phyloP scores from a whole-genome alignment of 2,329 filamentous ascomycete species.

The Trichoderma sp. region DNA sequence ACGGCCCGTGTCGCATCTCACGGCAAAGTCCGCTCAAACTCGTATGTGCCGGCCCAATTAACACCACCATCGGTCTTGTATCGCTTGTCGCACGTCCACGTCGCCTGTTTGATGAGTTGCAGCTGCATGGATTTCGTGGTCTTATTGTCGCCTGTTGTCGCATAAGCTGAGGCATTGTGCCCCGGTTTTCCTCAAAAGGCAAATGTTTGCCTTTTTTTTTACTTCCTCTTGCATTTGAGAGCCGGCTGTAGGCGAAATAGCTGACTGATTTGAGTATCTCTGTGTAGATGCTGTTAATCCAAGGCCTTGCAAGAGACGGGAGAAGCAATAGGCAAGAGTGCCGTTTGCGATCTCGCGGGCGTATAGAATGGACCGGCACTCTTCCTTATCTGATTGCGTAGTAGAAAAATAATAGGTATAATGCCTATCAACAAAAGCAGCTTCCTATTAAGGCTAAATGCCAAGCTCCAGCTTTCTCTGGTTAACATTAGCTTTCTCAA shows the following conservation, averaged over 20 bases:
- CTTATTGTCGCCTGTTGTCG: not conserved
- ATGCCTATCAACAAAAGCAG: not conserved
- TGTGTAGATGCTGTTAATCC: not conserved
- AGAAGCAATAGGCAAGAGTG: not conserved
- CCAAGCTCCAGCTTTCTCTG: not conserved
- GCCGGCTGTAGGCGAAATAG: not conserved
- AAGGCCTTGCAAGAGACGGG: not conserved
- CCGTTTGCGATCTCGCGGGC: not conserved
- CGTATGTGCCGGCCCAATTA: not conserved
- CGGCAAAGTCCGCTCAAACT: not conserved
- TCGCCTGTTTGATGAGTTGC: not conserved
- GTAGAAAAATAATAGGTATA: not conserved
- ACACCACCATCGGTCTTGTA: not conserved
- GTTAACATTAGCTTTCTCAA: not conserved
- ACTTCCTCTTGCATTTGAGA: not conserved
- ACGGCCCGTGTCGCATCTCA: not conserved
- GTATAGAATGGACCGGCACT: not conserved
- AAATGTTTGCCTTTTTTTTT: not conserved
- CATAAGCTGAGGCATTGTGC: not conserved
- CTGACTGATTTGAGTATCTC: not conserved
- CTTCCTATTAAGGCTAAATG: not conserved
- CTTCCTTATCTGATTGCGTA: not conserved
- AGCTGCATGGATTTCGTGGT: not conserved
- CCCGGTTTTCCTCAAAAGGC: not conserved
- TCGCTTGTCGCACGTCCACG: conserved; percentile 5